Percentiles rank a stretch among this genome's conserved stretches.
phyloP scores from a whole-genome alignment of 116 monocot genomes.

The Phalaenopsis hybrid region DNA sequence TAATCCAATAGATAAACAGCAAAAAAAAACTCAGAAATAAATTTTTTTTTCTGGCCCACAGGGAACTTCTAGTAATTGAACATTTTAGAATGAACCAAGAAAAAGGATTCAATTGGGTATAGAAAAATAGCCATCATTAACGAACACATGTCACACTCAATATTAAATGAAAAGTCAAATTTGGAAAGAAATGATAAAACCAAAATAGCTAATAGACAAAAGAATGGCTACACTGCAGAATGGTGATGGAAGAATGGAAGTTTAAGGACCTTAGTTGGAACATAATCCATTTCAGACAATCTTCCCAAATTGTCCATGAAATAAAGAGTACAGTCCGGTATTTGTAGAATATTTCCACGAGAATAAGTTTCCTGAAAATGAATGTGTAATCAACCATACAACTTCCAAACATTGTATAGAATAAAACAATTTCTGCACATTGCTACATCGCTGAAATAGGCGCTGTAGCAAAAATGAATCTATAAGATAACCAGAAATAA shows the following conservation, averaged over 20 bases:
- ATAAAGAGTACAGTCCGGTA: constrained; percentile 90
- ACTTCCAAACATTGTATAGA: background rate
- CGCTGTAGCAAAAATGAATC: background rate
- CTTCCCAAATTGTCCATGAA: constrained; percentile 89
- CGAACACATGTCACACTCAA: background rate
- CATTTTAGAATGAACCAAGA: background rate
- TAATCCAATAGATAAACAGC: constrained; percentile 4
- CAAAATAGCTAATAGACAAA: background rate
- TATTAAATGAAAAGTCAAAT: background rate
- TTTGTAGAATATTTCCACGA: constrained; percentile 71
- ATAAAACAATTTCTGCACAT: background rate
- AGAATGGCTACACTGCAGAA: background rate
- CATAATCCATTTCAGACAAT: constrained; percentile 72
- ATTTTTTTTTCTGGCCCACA: background rate
- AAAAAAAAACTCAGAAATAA: background rate
- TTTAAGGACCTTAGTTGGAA: constrained; percentile 70
- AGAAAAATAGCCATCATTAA: background rate
- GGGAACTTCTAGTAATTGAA: background rate
- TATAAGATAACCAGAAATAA: background rate
- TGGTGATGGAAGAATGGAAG: background rate
- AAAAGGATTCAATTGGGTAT: background rate
- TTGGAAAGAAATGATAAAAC: background rate
- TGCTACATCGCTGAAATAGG: background rate
- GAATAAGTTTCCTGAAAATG: constrained; percentile 71
- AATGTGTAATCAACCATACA: background rate